Evolutionary conservation across 495 filamentous ascomycete genomes (phyloP).

Genomic region (Penicillium subrubescens): DNA sequence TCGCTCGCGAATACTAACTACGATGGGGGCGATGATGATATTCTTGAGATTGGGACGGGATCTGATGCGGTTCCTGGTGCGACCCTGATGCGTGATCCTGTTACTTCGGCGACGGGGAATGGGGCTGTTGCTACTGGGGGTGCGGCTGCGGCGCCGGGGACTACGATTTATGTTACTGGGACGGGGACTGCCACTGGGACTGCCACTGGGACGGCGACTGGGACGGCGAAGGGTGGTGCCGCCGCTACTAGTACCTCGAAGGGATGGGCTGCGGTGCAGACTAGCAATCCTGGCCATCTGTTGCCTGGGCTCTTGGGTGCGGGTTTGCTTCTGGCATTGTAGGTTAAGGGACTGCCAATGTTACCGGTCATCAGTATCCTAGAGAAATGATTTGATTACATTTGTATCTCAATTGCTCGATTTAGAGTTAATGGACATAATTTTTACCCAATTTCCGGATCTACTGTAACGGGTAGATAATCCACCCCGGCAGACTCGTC

Average conservation of each 20-base stretch:
- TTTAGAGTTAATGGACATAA: background rate
- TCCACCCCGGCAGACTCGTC: too few relatives aligned
- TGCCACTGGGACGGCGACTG: background rate
- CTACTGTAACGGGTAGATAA: too few relatives aligned
- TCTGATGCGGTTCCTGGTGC: constrained; percentile 66
- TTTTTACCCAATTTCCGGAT: too few relatives aligned
- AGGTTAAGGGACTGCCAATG: background rate
- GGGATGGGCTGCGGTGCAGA: background rate
- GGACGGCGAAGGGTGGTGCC: background rate
- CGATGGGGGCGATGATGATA: constrained; percentile 61
- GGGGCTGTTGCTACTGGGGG: background rate
- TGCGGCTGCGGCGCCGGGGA: background rate
- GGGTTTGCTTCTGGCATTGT: background rate
- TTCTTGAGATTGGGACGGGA: constrained; percentile 71
- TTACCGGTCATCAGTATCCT: background rate
- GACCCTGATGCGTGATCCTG: background rate
- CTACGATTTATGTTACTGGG: background rate
- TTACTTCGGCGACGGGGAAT: background rate
- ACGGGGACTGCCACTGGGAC: background rate
- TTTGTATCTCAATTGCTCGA: background rate
- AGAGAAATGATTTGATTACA: background rate
- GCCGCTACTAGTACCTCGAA: background rate
- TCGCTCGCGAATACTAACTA: constrained; percentile 75
- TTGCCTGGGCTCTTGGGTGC: background rate
- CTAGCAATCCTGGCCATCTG: background rate